Conservation (phyloP, 495 filamentous ascomycete species). For the Podospora pseudocomata region DNA sequence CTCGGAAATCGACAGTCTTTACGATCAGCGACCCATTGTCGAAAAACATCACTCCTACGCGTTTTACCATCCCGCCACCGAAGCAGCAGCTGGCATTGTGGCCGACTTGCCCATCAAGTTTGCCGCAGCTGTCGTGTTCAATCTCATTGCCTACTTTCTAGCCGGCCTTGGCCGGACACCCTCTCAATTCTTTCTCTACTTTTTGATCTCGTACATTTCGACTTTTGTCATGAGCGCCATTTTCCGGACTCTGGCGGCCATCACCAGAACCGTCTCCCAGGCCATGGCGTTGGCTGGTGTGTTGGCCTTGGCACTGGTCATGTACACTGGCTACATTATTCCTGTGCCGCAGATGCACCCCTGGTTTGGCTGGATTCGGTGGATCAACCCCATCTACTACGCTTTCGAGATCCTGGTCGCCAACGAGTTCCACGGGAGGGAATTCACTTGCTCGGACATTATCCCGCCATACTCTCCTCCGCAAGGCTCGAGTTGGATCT, state of each 20-base stretch:
- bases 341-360: conserved; percentile 69
- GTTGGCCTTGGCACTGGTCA: conserved; percentile 64
- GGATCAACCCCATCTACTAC: conserved; percentile 78
- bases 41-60: conserved; percentile 63
- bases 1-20: conserved; percentile 59
- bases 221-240: conserved; percentile 56
- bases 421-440: conserved; percentile 64
- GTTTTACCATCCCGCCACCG: conserved; percentile 62
- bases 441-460: conserved; percentile 38
- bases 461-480: conserved; percentile 42
- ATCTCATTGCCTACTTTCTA: conserved; percentile 58
- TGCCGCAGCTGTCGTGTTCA: conserved; percentile 47
- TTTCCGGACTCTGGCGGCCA: conserved; percentile 66
- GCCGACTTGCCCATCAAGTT: conserved; percentile 58
- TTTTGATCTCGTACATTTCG: conserved; percentile 52
- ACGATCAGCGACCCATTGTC: conserved; percentile 59
- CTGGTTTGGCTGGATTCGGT: conserved; percentile 79
- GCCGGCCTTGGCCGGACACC: conserved; percentile 50
- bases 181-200: conserved; percentile 61
- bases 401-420: conserved; percentile 67
- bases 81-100: conserved; percentile 56
- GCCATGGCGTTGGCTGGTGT: conserved; percentile 69
- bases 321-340: conserved; percentile 81
- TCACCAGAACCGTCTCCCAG: conserved; percentile 65
- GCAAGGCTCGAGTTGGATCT: conserved; percentile 51